Evolutionary conservation across 208 protist genomes (phyloP).

Genomic region (Trypanosoma platydactyli): DNA sequence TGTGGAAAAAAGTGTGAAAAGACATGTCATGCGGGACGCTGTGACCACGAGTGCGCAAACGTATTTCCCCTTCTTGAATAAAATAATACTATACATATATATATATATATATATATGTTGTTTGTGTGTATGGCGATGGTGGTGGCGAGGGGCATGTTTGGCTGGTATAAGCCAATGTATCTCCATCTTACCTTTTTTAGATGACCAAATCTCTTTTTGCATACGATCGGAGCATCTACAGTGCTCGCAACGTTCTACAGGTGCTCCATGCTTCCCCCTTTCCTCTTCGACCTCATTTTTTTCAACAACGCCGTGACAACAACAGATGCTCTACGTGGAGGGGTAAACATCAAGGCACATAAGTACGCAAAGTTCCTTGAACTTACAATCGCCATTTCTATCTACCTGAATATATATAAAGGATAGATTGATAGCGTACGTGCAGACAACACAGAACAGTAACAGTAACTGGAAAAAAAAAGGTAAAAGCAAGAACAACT

Average conservation of each 20-base stretch:
- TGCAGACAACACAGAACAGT: too few species aligned
- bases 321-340: background rate
- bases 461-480: too few species aligned
- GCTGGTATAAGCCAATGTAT: too few species aligned
- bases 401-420: too few species aligned
- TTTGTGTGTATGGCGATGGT: background rate
- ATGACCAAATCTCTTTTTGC: conserved; percentile 1
- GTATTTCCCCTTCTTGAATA: conserved; percentile 26
- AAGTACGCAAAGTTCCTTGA: too few species aligned
- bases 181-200: background rate
- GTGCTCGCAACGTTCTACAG: background rate
- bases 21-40: conserved; percentile 74
- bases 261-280: background rate
- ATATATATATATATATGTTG: background rate
- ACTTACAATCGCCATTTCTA: too few species aligned
- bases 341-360: background rate
- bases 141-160: too few species aligned
- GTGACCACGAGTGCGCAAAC: conserved; percentile 59
- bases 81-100: conserved; percentile 10
- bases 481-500: too few species aligned
- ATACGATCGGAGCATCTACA: background rate
- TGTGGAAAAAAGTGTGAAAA: conserved; percentile 68
- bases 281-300: conserved; percentile 17
- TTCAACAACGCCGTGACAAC: background rate
- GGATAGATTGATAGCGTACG: too few species aligned